A percentile compares a stretch with the other conserved stretches of the same genome.
Conservation (phyloP, 805 yeast genomes). For the Candida fluviatilis region DNA sequence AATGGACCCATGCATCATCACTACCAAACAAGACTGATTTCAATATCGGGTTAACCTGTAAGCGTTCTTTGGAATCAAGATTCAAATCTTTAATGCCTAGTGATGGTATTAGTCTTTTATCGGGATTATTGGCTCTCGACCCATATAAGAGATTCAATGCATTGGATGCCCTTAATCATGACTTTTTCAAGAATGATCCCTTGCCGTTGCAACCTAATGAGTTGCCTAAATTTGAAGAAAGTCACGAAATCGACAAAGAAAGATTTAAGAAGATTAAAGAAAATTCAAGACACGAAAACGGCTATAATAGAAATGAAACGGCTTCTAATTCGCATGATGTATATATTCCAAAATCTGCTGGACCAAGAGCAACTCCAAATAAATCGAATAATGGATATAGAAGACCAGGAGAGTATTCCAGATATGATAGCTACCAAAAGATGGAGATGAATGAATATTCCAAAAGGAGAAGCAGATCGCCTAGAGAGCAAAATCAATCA, state of each 20-base stretch:
- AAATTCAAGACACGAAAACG: slow-evolving; percentile 2
- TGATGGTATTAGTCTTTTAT: slow-evolving; percentile 52
- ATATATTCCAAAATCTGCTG: slow-evolving; percentile 5
- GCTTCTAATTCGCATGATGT: slow-evolving; percentile 3
- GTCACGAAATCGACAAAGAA: slow-evolving; percentile 83
- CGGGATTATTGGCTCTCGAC: slow-evolving; percentile 61
- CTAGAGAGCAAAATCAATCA: slow-evolving; percentile 1
- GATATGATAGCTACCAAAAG: background rate
- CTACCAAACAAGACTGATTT: slow-evolving; percentile 54
- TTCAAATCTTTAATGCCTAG: slow-evolving; percentile 42
- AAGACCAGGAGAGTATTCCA: background rate
- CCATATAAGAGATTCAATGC: slow-evolving; percentile 79
- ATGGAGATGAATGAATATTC: background rate
- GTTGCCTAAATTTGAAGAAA: slow-evolving; percentile 71
- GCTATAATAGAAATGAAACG: background rate
- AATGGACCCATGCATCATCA: slow-evolving; percentile 57
- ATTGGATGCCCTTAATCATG: slow-evolving; percentile 64
- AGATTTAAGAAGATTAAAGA: slow-evolving; percentile 45
- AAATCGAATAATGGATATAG: background rate
- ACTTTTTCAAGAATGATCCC: slow-evolving; percentile 67
- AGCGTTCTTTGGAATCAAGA: slow-evolving; percentile 44
- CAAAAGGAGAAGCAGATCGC: slow-evolving; percentile 7
- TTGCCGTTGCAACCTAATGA: slow-evolving; percentile 50
- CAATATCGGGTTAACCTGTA: slow-evolving; percentile 41
- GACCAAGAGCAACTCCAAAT: background rate